Conservation (phyloP, 768 basidiomycete species). For the Leccinum uliginosum region DNA sequence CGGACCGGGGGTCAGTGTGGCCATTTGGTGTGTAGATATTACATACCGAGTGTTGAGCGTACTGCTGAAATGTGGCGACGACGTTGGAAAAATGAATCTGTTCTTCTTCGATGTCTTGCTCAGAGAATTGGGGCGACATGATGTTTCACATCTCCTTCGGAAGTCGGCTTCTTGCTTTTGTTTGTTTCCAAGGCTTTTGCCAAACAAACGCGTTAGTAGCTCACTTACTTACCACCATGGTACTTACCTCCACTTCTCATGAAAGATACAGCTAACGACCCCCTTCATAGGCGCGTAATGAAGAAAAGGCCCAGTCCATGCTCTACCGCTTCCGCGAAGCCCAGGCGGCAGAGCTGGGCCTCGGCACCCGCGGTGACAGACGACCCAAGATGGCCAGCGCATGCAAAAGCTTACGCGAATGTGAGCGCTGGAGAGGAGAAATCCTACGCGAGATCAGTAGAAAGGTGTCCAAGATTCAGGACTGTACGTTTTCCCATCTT, state of each 20-base stretch:
- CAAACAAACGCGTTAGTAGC: constrained; percentile 21
- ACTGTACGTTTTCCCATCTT: constrained; percentile 49
- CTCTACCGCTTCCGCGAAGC: constrained; percentile 94
- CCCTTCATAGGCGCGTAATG: constrained; percentile 81
- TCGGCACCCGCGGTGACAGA: constrained; percentile 79
- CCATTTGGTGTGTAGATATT: background rate
- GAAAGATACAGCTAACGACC: background rate
- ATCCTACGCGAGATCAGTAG: constrained; percentile 90
- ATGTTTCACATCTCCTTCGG: constrained; percentile 3
- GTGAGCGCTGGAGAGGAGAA: constrained; percentile 95
- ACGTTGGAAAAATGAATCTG: constrained; percentile 72
- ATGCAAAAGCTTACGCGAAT: constrained; percentile 88
- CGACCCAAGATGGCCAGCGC: constrained; percentile 88
- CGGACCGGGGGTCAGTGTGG: background rate
- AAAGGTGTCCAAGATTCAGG: constrained; percentile 98
- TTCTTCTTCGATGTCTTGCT: constrained; percentile 49
- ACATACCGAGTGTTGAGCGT: constrained; percentile 60
- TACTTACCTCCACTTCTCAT: background rate
- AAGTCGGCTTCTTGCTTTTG: constrained; percentile 10
- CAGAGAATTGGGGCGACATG: constrained; percentile 27
- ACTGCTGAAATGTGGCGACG: constrained; percentile 68
- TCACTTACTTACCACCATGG: constrained; percentile 14
- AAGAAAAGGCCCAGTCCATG: constrained; percentile 97
- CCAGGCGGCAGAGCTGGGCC: constrained; percentile 92
- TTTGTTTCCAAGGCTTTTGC: constrained; percentile 25